Evolutionary conservation across 164 flowering plant genomes (phyloP), one percentile per base, ranked within the genome.

Genomic region (Akebia trifoliata): DNA sequence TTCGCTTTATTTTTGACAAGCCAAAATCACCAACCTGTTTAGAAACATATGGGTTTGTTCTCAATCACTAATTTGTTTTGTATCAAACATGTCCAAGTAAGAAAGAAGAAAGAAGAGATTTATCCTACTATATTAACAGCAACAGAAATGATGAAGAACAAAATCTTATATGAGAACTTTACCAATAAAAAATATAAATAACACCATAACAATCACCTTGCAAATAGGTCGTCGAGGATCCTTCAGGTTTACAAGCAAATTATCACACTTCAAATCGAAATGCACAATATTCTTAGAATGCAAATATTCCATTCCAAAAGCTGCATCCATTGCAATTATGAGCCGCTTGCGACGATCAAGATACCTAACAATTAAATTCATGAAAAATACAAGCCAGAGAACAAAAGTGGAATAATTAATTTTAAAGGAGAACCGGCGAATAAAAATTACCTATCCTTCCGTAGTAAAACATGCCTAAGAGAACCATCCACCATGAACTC

Each of bases 401-500:
- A 29, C 56, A 44, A 40, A n/a, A 28, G 1, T 22, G 51, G 35
- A 61, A 32, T 20, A 15, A 59, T 17, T 20, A 21, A 5, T 42
- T 15, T 21, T 31, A 3, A 22, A 11, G 26, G 24, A 1, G 38
- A 26, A 14, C 21, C 8, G 15, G 20, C 14, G 65, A 52, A 40
- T 29, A 37, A 42, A 8, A 54, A 7, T 34, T 83, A 93, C 98
- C 83, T 84, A 60, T 93, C 98, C 64, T 87, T 86, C 47, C 88
- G 76, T 59, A 87, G 80, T 47, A 93, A 72, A 69, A 84, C 97
- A 76, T 87, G 95, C 74, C 98, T 76, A 48, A 93, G 84, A 68
- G 98, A 93, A 60, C 98, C 98, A 74, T 93, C 82, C 67, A 93
- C 97, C 98, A 93, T 93, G 77, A 54, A 93, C 60, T 93, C 98